Evolutionary conservation across 495 filamentous ascomycete genomes (phyloP).

Genomic region (Hypoxylon fuscum): DNA sequence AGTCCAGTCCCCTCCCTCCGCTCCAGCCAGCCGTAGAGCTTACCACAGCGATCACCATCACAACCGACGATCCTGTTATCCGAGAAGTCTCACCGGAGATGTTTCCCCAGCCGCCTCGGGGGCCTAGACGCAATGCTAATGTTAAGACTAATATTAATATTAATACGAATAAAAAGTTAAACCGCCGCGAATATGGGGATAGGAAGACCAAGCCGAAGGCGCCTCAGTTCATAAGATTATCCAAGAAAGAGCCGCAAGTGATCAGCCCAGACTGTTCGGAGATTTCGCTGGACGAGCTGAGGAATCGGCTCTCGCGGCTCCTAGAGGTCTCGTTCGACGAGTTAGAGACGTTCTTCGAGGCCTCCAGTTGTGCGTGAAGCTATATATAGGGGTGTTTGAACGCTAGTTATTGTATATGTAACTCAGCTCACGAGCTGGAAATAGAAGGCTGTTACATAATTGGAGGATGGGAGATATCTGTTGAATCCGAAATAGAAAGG

Average conservation of each 20-base stretch:
- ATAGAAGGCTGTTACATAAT: too few relatives aligned
- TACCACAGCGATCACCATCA: neutral
- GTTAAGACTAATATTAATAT: neutral
- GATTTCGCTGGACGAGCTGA: slow-evolving; percentile 43
- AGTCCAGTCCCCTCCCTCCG: slow-evolving; percentile 20
- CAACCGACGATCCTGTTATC: too few relatives aligned
- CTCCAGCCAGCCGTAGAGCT: slow-evolving; percentile 15
- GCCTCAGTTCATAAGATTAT: slow-evolving; percentile 5
- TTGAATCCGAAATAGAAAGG: too few relatives aligned
- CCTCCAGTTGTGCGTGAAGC: slow-evolving; percentile 17
- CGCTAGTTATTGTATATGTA: slow-evolving; percentile 10
- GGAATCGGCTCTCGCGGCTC: slow-evolving; percentile 35
- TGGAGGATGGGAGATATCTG: too few relatives aligned
- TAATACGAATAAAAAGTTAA: neutral
- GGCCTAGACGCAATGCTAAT: neutral
- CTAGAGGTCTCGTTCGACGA: slow-evolving; percentile 40
- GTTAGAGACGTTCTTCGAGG: slow-evolving; percentile 39
- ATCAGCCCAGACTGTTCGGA: slow-evolving; percentile 22
- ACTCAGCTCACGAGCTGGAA: too few relatives aligned
- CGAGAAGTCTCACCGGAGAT: slow-evolving; percentile 8
- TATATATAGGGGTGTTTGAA: neutral
- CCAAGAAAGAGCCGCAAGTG: slow-evolving; percentile 10
- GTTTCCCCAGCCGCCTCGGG: slow-evolving; percentile 28
- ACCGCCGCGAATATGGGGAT: neutral
- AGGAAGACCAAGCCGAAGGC: slow-evolving; percentile 4